A percentile compares a stretch with the other conserved stretches of the same genome.
Evolutionary conservation across 768 basidiomycete species (phyloP).

Genomic region (Leccinum aurantiacum): DNA sequence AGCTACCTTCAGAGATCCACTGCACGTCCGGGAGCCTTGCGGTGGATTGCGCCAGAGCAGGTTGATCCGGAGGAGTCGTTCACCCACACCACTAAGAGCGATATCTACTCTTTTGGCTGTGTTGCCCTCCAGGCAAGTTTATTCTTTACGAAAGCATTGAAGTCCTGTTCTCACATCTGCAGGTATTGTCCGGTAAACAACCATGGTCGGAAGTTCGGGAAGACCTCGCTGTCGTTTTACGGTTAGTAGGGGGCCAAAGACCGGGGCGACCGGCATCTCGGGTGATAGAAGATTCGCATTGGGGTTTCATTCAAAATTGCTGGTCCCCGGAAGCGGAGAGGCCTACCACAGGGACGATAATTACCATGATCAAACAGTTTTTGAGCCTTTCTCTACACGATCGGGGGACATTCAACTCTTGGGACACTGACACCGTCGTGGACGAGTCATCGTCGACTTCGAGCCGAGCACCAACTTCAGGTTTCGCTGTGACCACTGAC

Average conservation of each 20-base stretch:
- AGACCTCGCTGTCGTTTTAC: not conserved
- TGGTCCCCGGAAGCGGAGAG: not conserved
- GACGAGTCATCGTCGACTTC: too few relatives aligned
- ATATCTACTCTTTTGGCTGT: not conserved
- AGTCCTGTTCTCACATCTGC: not conserved
- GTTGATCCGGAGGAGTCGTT: not conserved
- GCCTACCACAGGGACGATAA: not conserved
- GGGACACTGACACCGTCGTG: too few relatives aligned
- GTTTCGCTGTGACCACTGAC: too few relatives aligned
- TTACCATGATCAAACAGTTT: not conserved
- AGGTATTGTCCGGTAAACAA: not conserved
- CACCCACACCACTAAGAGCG: not conserved
- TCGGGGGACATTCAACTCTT: too few relatives aligned
- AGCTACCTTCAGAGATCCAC: too few relatives aligned
- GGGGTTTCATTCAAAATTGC: not conserved
- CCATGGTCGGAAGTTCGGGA: not conserved
- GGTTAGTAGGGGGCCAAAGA: not conserved
- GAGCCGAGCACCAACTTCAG: too few relatives aligned
- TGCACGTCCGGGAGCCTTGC: too few relatives aligned
- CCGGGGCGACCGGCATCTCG: not conserved
- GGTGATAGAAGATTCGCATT: too few relatives aligned
- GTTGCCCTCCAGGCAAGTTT: not conserved
- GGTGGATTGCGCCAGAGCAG: too few relatives aligned
- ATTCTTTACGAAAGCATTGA: not conserved
- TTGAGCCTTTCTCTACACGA: not conserved